These are phyloP conservation scores for Solanum medicagineum DNA, from an alignment of 257 asterid species.

Conservation along the genomic window DNA sequence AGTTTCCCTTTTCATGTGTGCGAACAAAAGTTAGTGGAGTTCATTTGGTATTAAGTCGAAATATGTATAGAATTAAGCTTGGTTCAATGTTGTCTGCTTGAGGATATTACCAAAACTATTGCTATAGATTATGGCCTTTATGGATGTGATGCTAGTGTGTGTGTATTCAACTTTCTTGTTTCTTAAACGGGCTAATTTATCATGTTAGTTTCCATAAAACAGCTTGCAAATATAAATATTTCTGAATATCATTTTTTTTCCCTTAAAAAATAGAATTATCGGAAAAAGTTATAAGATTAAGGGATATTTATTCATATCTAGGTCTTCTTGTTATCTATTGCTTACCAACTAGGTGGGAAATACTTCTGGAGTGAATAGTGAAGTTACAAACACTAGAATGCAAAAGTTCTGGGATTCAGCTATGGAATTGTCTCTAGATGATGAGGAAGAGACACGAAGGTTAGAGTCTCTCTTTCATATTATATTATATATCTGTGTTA, in stretches of 20 bases:
- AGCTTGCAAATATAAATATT: not conserved
- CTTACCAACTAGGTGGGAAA: constrained; percentile 54
- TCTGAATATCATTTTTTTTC: not conserved
- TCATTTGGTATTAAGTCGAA: not conserved
- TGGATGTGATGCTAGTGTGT: not conserved
- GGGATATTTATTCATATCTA: not conserved
- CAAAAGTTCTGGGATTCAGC: constrained; percentile 97
- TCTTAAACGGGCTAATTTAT: not conserved
- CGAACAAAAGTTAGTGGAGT: not conserved
- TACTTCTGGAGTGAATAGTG: constrained; percentile 49
- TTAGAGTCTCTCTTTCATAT: constrained; percentile 1
- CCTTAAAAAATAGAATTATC: not conserved
- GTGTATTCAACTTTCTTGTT: not conserved
- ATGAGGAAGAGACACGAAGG: constrained; percentile 75
- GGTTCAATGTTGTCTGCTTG: not conserved
- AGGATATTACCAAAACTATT: not conserved
- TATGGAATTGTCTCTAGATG: constrained; percentile 62
- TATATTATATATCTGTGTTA: not conserved
- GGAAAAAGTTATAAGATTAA: not conserved
- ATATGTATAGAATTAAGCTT: not conserved
- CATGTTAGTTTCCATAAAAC: not conserved
- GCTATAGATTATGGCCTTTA: not conserved
- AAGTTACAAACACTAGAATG: constrained; percentile 65
- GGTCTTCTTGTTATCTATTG: not conserved
- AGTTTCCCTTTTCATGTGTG: not conserved